Evolutionary conservation across 208 protist genomes (phyloP).

Genomic region (Wallacemonas sp.): DNA sequence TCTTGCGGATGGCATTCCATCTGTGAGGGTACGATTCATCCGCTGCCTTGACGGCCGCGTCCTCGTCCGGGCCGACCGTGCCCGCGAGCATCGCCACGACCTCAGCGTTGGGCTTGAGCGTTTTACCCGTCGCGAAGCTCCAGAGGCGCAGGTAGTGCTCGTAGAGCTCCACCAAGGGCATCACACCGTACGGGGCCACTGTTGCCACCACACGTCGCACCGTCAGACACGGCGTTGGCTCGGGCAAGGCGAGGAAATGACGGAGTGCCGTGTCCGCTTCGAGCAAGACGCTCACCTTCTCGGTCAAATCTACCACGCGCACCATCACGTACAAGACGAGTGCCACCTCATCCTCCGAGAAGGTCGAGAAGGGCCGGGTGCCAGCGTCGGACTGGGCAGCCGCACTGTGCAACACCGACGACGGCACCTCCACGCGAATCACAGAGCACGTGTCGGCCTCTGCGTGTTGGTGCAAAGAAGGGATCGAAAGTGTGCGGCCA

Average conservation of each 20-base stretch:
- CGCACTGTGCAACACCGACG: slow-evolving; percentile 15
- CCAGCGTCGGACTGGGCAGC: neutral
- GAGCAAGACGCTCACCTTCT: slow-evolving; percentile 34
- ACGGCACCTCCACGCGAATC: slow-evolving; percentile 37
- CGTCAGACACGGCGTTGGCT: slow-evolving; percentile 13
- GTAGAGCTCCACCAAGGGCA: slow-evolving; percentile 74
- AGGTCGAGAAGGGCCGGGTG: neutral
- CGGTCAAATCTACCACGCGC: slow-evolving; percentile 68
- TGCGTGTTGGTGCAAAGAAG: slow-evolving; percentile 37
- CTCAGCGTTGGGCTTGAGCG: slow-evolving; percentile 34
- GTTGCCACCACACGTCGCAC: slow-evolving; percentile 28
- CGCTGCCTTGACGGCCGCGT: slow-evolving; percentile 19
- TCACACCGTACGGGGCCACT: slow-evolving; percentile 54
- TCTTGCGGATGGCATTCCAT: slow-evolving; percentile 54
- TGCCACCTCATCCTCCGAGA: slow-evolving; percentile 19
- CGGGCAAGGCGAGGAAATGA: slow-evolving; percentile 24
- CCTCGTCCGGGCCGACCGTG: slow-evolving; percentile 5
- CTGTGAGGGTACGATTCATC: slow-evolving; percentile 46
- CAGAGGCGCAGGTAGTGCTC: slow-evolving; percentile 64
- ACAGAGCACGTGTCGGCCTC: slow-evolving; percentile 49
- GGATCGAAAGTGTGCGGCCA: slow-evolving; percentile 12
- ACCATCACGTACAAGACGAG: slow-evolving; percentile 57
- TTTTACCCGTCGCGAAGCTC: slow-evolving; percentile 34
- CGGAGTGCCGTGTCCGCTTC: slow-evolving; percentile 46
- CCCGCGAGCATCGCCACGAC: slow-evolving; percentile 33